A percentile compares a stretch with the other conserved stretches of the same genome.
phyloP scores from a whole-genome alignment of 192 early-diverging fungal genomes.

The Backusella sp. region DNA sequence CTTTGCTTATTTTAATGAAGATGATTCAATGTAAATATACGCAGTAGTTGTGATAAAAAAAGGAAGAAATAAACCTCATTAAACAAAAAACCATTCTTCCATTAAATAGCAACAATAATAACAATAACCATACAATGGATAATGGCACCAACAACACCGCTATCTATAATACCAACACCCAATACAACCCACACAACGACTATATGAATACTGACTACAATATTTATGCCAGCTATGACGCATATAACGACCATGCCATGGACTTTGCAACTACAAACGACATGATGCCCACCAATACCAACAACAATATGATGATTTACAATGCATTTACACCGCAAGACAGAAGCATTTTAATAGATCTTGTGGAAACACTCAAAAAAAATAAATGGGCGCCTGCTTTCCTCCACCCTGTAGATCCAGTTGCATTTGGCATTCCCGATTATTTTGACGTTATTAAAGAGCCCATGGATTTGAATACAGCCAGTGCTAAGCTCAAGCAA shows the following conservation, averaged over 20 bases:
- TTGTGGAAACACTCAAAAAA: constrained; percentile 64
- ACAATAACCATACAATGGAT: background rate
- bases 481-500: constrained; percentile 43
- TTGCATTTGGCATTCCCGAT: constrained; percentile 62
- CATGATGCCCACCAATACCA: background rate
- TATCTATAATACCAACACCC: background rate
- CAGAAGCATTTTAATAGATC: background rate
- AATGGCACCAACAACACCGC: background rate
- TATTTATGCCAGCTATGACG: background rate
- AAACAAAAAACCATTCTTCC: background rate
- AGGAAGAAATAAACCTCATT: background rate
- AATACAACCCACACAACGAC: background rate
- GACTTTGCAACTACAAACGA: background rate
- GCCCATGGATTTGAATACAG: constrained; percentile 71
- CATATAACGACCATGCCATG: background rate
- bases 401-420: constrained; percentile 77
- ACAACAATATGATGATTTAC: background rate
- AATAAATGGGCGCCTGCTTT: constrained; percentile 82
- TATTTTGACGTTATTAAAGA: constrained; percentile 70
- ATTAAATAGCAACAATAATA: background rate
- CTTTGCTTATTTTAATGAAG: background rate
- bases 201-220: background rate
- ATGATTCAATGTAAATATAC: background rate
- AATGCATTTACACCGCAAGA: background rate
- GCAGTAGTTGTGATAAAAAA: background rate